Conservation (phyloP, 202 grass and related monocot genomes). For the Miscanthus sacchariflorus region DNA sequence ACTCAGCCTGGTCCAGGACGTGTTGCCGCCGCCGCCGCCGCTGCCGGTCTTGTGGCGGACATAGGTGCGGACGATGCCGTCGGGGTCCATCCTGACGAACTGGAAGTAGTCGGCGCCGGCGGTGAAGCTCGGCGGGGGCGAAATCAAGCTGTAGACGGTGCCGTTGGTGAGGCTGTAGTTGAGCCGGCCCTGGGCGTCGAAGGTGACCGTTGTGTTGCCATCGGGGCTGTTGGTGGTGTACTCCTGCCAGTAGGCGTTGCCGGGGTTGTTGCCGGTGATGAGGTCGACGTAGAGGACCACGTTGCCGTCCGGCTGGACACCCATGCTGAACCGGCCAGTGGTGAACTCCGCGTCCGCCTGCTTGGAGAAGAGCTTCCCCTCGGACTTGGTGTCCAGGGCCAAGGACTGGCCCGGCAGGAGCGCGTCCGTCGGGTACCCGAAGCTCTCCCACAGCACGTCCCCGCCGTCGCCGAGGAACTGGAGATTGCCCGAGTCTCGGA, state of each 20-base stretch:
- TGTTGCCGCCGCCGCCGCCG: too few relatives aligned
- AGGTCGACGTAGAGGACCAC: slow-evolving; percentile 54
- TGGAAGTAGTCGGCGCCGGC: background rate
- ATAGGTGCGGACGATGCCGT: slow-evolving; percentile 53
- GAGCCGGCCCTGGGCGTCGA: background rate
- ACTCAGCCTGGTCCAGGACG: background rate
- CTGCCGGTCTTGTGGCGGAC: background rate
- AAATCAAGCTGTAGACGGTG: background rate
- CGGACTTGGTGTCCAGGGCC: background rate
- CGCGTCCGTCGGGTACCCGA: slow-evolving; percentile 55
- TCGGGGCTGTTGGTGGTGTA: background rate
- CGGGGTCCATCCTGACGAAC: slow-evolving; percentile 48
- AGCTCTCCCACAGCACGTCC: slow-evolving; percentile 54
- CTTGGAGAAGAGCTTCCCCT: slow-evolving; percentile 42
- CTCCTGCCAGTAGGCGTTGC: slow-evolving; percentile 45
- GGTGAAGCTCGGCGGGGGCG: background rate
- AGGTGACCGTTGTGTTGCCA: slow-evolving; percentile 8
- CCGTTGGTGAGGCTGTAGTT: background rate
- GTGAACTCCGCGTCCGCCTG: slow-evolving; percentile 53
- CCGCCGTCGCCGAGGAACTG: slow-evolving; percentile 11
- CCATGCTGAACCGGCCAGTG: slow-evolving; percentile 52
- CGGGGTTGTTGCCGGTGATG: background rate
- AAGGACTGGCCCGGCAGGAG: slow-evolving; percentile 54
- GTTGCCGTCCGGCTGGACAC: slow-evolving; percentile 47
- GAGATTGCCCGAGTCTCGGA: slow-evolving; percentile 58